Evolutionary conservation across 2,329 filamentous ascomycete species (phyloP).

Genomic region (Neopestalotiopsis clavispora): DNA sequence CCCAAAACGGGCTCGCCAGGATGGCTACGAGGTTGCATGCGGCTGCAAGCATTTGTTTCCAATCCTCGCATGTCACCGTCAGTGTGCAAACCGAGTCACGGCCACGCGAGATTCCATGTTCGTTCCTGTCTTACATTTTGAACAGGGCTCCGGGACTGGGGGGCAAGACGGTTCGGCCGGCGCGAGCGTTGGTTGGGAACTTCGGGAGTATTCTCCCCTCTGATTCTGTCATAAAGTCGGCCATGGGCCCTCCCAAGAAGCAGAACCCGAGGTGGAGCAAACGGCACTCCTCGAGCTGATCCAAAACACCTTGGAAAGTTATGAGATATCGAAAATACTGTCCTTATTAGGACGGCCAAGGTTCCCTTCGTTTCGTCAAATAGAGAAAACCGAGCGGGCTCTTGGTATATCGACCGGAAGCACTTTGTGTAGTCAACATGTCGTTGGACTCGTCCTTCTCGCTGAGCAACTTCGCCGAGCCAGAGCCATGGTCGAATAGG

Average conservation of each 20-base stretch:
- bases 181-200: not conserved
- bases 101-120: not conserved
- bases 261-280: not conserved
- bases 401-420: conserved; percentile 5
- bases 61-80: not conserved
- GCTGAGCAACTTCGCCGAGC: conserved; percentile 29
- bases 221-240: not conserved
- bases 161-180: not conserved
- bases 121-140: not conserved
- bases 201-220: not conserved
- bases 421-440: not conserved
- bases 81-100: conserved; percentile 1
- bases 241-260: not conserved
- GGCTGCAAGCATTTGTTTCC: conserved; percentile 13
- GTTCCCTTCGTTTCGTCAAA: conserved; percentile 8
- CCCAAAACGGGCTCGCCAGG: conserved; percentile 3
- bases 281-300: not conserved
- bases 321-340: not conserved
- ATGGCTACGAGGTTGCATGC: conserved; percentile 5
- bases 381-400: conserved; percentile 11
- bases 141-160: too few relatives aligned
- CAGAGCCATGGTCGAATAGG: conserved; percentile 33
- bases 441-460: conserved; percentile 21
- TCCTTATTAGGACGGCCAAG: not conserved
- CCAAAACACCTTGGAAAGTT: not conserved